Base-by-base conservation (phyloP, 1,139 yeast species). In the Scheffersomyces quercinus region DNA sequence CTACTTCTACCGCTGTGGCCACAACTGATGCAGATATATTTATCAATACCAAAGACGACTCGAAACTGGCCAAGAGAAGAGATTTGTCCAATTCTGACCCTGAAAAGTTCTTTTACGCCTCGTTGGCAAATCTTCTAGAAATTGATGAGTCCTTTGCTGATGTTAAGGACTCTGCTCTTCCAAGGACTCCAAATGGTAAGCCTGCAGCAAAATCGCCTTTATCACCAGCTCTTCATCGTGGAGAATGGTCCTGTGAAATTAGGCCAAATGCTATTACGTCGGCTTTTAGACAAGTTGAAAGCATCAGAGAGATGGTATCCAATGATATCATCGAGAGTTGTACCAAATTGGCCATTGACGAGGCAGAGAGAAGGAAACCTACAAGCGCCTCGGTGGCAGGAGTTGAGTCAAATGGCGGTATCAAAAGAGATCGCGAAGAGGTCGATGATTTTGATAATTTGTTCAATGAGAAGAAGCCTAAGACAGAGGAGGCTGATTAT, bases 121-220 rank as follows among this genome's bases (percentile, higher is more conserved):
- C 83, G 1, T 63, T 80, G 47, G 72, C 80, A 9, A 80, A 80
- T 54, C 62, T 78, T 34, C 62, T 80, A 46, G 79, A 75, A 38
- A 54, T 80, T 37, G 75, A 72, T 20, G 78, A 72, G 20, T 61
- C 67, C 24, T 64, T 45, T n/a, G 50, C 46, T 5, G 55, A 43
- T 28, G 13, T 16, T 28, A 45, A 44, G 41, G 50, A 50, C n/a
- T 42, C 46, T 2, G 42, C 39, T n/a, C 30, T 39, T 13, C 37
- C 46, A 8, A 36, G 63, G 5, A 63, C 70, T 1, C 65, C 70
- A 5, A 59, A 60, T 26, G 65, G 62, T 39, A 64, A 69, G 12
- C 67, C 51, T 2, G 39, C 40, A 3, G 59, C 54, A 26, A 61
- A 58, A 42, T 64, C 71, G 2, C 76, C 77, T 3, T 60, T 67